Evolutionary conservation across 768 basidiomycete genomes (phyloP), one percentile per base, ranked within the genome.

Genomic region (button mushroom (Agaricus bisporus)): DNA sequence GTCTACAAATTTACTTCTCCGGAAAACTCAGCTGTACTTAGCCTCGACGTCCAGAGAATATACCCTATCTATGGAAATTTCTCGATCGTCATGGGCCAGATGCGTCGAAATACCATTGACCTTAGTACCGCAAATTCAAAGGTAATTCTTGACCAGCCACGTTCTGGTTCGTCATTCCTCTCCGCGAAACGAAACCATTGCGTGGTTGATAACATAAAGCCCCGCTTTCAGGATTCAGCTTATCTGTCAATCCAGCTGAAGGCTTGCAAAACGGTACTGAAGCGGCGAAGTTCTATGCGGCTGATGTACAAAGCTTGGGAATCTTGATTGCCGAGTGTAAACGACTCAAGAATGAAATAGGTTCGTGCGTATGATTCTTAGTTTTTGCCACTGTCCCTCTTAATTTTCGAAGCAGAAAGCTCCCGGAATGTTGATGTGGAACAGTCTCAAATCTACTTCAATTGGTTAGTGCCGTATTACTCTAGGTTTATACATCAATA

Each of bases 1-100:
- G 63, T 83, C 15, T 73, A 77, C 63, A 76, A 72, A 56, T 66
- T 63, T 46, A 74, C 67, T 48, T 38, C 63, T 46, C n/a, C 60
- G 29, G 51, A 48, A 8, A 55, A 61, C 55, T 68, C 59, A 17
- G 49, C 54, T 12, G 48, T 61, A 26, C 67, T 69, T 17, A 70
- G 69, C 22, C 68, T 79, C 36, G 67, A 75, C 17, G 67, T 82
- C 8, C 70, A 81, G 54, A 74, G 72, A 47, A 70, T 78, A 2
- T 74, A 80, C n/a, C 83, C 84, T 3, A 77, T 89, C 29, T 74
- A 77, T 49, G 74, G 73, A 9, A 66, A 71, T 32, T 80, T 86
- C 59, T 67, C 73, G 4, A 72, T 87, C 37, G 64, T 70, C 8
- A 80, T 86, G 67, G 75, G 82, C 1, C 85, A 88, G 61, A 70